These are phyloP conservation scores for Glycyrrhiza uralensis DNA, from an alignment of 306 rosid species.

Conservation along the genomic window DNA sequence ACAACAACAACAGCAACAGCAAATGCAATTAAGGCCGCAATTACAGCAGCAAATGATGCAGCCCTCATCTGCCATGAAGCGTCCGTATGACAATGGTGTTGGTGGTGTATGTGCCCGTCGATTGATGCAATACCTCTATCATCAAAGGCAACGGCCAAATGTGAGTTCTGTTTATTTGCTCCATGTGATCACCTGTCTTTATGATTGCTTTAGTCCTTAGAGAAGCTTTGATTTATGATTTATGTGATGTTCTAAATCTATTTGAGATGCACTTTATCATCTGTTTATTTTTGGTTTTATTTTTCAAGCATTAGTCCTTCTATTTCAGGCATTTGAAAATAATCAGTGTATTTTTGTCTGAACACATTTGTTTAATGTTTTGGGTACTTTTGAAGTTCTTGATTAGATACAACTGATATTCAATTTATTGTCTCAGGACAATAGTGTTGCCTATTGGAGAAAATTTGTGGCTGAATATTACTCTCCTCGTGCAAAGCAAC, in stretches of 20 bases:
- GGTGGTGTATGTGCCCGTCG: conserved; percentile 94
- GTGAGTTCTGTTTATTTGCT: conserved; percentile 49
- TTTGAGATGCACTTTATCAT: not conserved
- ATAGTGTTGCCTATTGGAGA: conserved; percentile 94
- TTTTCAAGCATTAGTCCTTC: not conserved
- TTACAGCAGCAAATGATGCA: conserved; percentile 77
- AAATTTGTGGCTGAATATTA: conserved; percentile 95
- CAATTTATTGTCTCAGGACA: conserved; percentile 56
- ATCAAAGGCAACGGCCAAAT: conserved; percentile 78
- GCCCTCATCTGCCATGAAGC: conserved; percentile 62
- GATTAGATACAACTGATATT: not conserved
- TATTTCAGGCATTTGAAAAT: not conserved
- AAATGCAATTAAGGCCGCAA: conserved; percentile 79
- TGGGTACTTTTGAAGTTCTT: not conserved
- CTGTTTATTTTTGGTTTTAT: not conserved
- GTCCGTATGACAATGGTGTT: conserved; percentile 72
- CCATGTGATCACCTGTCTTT: not conserved
- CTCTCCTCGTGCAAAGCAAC: conserved; percentile 91
- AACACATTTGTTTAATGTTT: not conserved
- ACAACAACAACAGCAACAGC: conserved; percentile 53
- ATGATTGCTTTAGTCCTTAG: not conserved
- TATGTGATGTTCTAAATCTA: not conserved
- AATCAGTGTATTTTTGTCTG: not conserved
- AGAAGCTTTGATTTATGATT: not conserved
- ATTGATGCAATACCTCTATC: conserved; percentile 93